Evolutionary conservation across 2,329 filamentous ascomycete species (phyloP), one percentile per base, ranked within the genome.

Genomic region (Drechslerella dactyloides): DNA sequence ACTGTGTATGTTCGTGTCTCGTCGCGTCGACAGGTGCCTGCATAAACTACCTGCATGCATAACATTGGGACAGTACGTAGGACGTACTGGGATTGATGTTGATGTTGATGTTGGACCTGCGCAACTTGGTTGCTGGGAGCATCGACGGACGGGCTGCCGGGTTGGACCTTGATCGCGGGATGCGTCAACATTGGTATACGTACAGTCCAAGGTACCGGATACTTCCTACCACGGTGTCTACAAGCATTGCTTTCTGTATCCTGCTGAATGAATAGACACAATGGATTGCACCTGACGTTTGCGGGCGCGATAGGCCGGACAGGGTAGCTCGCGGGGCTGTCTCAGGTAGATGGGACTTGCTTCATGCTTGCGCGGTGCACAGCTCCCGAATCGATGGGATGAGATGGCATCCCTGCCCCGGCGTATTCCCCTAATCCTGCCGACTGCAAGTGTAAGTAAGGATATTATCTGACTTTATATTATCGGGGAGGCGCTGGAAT

Each of bases 321-420:
- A 54, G n/a, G 44, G n/a, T 64, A 30, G 58, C 64, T 68, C 56
- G 56, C 46, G 48, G 3, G 27, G 27, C 27, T 21, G 51, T 40
- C 54, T 50, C 57, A 58, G 44, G 66, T 58, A 64, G 66, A 57
- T 44, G 59, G 60, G 59, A 64, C 54, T 40, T 48, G 55, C 37
- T 57, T 33, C 27, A 33, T 19, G n/a, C 11, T 13, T 42, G n/a
- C n/a, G n/a, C n/a, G n/a, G n/a, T 42, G 37, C 37, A 15, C 13
- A 15, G 13, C 37, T 42, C 37, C n/a, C 13, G n/a, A n/a, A n/a
- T n/a, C n/a, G 37, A 6, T 42, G 37, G n/a, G 5, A 19, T 48
- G 17, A 3, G 6, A 48, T 21, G 44, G 44, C 61, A 51, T 70
- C 50, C 54, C 54, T 59, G 48, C 59, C 42, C 52, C 51, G n/a